Evolutionary conservation across 169 alveolate species (phyloP).

Genomic region (Miamiensis avidus): DNA sequence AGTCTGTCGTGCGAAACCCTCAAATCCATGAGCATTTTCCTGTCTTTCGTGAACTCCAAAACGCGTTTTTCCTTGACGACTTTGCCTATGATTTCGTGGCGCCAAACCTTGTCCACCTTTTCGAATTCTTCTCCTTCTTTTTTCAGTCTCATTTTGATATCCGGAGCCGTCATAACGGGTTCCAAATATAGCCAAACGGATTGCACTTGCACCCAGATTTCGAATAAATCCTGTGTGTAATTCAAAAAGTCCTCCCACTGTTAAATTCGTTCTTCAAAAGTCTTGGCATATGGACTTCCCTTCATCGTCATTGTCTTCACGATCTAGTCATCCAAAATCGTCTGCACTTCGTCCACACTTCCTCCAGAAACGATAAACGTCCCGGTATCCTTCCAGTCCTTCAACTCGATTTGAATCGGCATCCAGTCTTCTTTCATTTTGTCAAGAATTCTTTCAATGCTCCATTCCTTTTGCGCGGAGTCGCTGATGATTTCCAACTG

Average conservation of each 20-base stretch:
- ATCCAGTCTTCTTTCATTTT: conserved; percentile 89
- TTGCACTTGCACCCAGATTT: conserved; percentile 74
- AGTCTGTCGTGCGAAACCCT: conserved; percentile 77
- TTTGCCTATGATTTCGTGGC: conserved; percentile 45
- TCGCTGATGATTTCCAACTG: conserved; percentile 81
- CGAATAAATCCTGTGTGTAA: conserved; percentile 64
- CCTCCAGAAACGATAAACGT: conserved; percentile 73
- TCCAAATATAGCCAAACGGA: conserved; percentile 83
- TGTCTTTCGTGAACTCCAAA: conserved; percentile 53
- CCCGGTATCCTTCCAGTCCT: conserved; percentile 78
- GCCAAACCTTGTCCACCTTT: conserved; percentile 74
- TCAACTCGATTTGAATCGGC: conserved; percentile 70
- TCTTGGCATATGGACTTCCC: conserved; percentile 84
- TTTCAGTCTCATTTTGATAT: conserved; percentile 77
- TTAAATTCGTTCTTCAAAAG: conserved; percentile 73
- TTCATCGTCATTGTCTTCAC: conserved; percentile 82
- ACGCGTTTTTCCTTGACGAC: conserved; percentile 44
- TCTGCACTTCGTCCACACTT: conserved; percentile 75
- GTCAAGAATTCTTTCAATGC: conserved; percentile 78
- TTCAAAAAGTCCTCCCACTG: conserved; percentile 83
- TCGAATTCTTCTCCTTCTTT: conserved; percentile 75
- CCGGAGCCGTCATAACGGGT: conserved; percentile 82
- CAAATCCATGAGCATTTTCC: conserved; percentile 37
- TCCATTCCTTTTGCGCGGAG: conserved; percentile 89
- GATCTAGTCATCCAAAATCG: conserved; percentile 84